A percentile compares a stretch with the other conserved stretches of the same genome.
These are phyloP conservation scores for Sphenostylis stenocarpa DNA, from an alignment of 306 rosid species.

Conservation along the genomic window DNA sequence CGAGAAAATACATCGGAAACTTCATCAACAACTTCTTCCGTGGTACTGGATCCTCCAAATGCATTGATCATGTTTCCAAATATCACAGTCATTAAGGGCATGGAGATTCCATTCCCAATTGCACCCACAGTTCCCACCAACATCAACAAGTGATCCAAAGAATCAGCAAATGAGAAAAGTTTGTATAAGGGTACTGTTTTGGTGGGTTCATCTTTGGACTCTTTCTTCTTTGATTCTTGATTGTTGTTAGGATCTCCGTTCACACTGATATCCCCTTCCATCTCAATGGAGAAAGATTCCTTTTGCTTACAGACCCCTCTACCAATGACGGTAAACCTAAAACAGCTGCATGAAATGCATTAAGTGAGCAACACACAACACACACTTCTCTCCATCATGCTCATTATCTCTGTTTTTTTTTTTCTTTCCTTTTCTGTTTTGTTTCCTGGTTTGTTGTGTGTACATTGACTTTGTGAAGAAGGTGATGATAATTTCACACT, in stretches of 20 bases:
- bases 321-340: neutral
- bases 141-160: constrained; percentile 63
- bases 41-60: constrained; percentile 52
- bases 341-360: constrained; percentile 38
- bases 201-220: constrained; percentile 34
- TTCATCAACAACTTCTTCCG: constrained; percentile 42
- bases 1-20: constrained; percentile 57
- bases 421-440: too few relatives aligned
- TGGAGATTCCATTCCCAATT: constrained; percentile 56
- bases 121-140: constrained; percentile 64
- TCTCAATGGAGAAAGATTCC: constrained; percentile 25
- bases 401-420: too few relatives aligned
- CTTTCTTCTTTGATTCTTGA: constrained; percentile 41
- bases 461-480: neutral
- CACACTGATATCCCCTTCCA: constrained; percentile 40
- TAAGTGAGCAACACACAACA: constrained; percentile 12
- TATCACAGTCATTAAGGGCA: constrained; percentile 64
- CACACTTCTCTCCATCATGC: neutral
- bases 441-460: neutral
- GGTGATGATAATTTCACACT: neutral
- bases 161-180: constrained; percentile 85
- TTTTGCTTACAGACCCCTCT: constrained; percentile 14
- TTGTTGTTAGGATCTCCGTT: constrained; percentile 34
- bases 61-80: constrained; percentile 65
- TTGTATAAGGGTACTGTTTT: constrained; percentile 64